Evolutionary conservation across 257 asterid genomes (phyloP), one percentile per base, ranked within the genome.

Genomic region (Avicennia marina): DNA sequence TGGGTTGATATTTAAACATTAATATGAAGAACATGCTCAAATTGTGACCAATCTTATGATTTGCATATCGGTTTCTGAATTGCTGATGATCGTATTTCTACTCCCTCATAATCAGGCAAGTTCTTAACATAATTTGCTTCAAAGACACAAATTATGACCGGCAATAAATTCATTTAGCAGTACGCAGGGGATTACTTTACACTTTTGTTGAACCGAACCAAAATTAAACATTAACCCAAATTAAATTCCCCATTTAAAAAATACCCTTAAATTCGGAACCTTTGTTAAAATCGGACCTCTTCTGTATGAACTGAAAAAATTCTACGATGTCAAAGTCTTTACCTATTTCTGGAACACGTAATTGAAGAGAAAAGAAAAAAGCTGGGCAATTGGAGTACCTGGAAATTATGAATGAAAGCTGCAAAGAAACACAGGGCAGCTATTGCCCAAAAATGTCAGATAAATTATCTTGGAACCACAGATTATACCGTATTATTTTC

Each of bases 311-410:
- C 39, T 22, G 41, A 39, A 19, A 31, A 65, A 57, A 45, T 19
- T 7, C 44, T 2, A 41, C 44, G 17, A 26, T 11, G 17, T 15
- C 40, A 55, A 38, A 32, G 10, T 4, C 42, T 40, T 29, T 48
- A 22, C 8, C 36, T 10, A 10, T 18, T 22, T 53, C 21, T 43
- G 21, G 41, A 38, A 41, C 33, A 27, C 19, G 27, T 13, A 13
- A 41, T 12, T 13, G 15, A 12, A 26, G 11, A 22, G 15, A 11
- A 7, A 9, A 2, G 4, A n/a, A n/a, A 18, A 12, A 6, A 15
- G 42, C 40, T 42, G 33, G 33, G 6, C 20, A n/a, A 18, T 46
- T 24, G 24, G 38, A 70, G 16, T 54, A 71, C 76, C 76, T 54
- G 62, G 51, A 52, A 70, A 58, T 58, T 38, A 8, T 33, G 11